Base-by-base conservation (phyloP, 768 basidiomycete genomes). In the Tremella mesenterica region DNA sequence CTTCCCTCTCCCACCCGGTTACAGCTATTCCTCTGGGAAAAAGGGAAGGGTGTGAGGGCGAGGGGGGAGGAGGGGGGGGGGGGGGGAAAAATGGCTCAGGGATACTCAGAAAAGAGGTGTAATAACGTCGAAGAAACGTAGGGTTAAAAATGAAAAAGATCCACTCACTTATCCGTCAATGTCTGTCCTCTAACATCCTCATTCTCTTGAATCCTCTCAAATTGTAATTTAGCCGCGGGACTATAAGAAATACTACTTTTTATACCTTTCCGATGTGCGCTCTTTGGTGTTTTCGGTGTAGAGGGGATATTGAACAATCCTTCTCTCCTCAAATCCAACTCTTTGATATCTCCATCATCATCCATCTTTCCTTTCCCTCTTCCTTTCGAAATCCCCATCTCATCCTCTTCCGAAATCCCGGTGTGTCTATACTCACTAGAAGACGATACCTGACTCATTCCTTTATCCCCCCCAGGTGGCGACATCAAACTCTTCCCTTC, bases 161-260 rank as follows among this genome's bases (percentile, higher is more conserved):
- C 18, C 21, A 56, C 63, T 59, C 51, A 68, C 66, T 54, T 64
- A 21, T 68, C 66, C 1, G 60, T 53, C 54, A 68, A 41, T 0
- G 63, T 68, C 48, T 34, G 34, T 56, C 45, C 1, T 41, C 54
- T 18, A 21, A 33, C 48, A 27, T 31, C 50, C 18, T 48, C 51
- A 16, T 25, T 23, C 29, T 33, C 31, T 18, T 44, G 43, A 4
- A 39, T 38, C 23, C 3, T 14, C 25, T 13, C 54, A 23, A 25
- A 14, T 16, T 27, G 30, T 52, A 29, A 50, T 3, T 25, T 28
- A 26, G 53, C 50, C 6, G 62, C 53, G 16, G 57, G 56, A 12
- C 60, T 60, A 58, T 67, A 67, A 20, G 51, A 53, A 33, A 67
- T 67, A 53, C 62, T 64, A 44, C 56, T 57, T 31, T 56, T 38